These are phyloP conservation scores for Neonectria ditissima DNA, from an alignment of 2,329 filamentous ascomycete genomes.

Conservation along the genomic window DNA sequence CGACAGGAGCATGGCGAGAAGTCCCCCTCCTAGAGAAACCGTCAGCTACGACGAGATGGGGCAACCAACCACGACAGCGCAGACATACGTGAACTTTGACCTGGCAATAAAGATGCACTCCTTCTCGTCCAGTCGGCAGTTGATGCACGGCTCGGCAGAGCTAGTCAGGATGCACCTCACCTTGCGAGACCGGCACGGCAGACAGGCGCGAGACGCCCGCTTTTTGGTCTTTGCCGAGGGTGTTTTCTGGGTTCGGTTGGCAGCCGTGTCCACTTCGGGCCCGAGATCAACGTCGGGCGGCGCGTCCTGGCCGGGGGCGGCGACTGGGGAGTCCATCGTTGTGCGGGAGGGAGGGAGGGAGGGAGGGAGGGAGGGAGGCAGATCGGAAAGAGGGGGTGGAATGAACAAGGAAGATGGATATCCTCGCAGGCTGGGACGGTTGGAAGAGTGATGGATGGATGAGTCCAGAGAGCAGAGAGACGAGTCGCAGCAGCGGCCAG, in stretches of 20 bases:
- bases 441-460: constrained; percentile 1
- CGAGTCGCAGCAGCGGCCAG: neutral
- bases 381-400: too few relatives aligned
- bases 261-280: constrained; percentile 14
- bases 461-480: constrained; percentile 7
- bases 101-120: constrained; percentile 39
- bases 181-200: constrained; percentile 41
- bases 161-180: constrained; percentile 42
- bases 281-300: constrained; percentile 12
- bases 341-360: neutral
- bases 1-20: constrained; percentile 9
- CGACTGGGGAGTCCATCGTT: constrained; percentile 6
- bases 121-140: constrained; percentile 43
- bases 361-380: too few relatives aligned
- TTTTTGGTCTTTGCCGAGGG: constrained; percentile 34
- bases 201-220: constrained; percentile 39
- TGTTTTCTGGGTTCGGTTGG: constrained; percentile 14
- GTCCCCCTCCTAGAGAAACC: constrained; percentile 1
- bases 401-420: neutral
- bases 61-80: too few relatives aligned
- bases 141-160: constrained; percentile 40
- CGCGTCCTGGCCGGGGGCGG: constrained; percentile 13
- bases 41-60: constrained; percentile 2
- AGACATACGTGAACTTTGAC: constrained; percentile 35
- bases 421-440: neutral